These are phyloP conservation scores for Pseudonitzschia multiseries DNA, from an alignment of 108 stramenopile genomes.

Conservation along the genomic window DNA sequence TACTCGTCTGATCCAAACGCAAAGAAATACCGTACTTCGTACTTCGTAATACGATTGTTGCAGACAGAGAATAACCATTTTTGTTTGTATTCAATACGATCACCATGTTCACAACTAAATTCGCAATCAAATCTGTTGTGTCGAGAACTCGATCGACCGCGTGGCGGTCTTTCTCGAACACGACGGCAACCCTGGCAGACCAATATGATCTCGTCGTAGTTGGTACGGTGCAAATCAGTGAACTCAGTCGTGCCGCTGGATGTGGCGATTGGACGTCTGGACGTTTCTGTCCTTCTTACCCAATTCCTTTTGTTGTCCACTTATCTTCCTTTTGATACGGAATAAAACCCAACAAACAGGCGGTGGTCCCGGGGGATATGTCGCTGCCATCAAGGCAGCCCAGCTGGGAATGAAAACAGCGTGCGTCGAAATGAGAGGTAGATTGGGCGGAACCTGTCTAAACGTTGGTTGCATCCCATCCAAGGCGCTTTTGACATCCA, in stretches of 20 bases:
- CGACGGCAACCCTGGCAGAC: conserved; percentile 26
- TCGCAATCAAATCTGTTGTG: neutral
- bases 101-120: conserved; percentile 9
- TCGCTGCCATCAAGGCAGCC: conserved; percentile 98
- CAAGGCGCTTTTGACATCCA: conserved; percentile 94
- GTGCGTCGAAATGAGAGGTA: conserved; percentile 97
- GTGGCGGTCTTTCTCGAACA: conserved; percentile 47
- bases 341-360: conserved; percentile 45
- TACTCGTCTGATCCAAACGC: too few relatives aligned
- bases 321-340: neutral
- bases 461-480: conserved; percentile 99
- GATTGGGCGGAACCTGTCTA: conserved; percentile 92
- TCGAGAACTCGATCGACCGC: conserved; percentile 26
- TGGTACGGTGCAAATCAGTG: conserved; percentile 32
- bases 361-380: conserved; percentile 99
- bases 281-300: too few relatives aligned
- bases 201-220: conserved; percentile 69
- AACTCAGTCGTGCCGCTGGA: neutral
- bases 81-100: too few relatives aligned
- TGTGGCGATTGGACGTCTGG: neutral
- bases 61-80: too few relatives aligned
- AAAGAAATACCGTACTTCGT: too few relatives aligned
- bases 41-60: too few relatives aligned
- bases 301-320: neutral
- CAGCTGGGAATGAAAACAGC: conserved; percentile 98